These are phyloP conservation scores for Curvularia verruculosa DNA, from an alignment of 2,329 filamentous ascomycete species.

Conservation along the genomic window DNA sequence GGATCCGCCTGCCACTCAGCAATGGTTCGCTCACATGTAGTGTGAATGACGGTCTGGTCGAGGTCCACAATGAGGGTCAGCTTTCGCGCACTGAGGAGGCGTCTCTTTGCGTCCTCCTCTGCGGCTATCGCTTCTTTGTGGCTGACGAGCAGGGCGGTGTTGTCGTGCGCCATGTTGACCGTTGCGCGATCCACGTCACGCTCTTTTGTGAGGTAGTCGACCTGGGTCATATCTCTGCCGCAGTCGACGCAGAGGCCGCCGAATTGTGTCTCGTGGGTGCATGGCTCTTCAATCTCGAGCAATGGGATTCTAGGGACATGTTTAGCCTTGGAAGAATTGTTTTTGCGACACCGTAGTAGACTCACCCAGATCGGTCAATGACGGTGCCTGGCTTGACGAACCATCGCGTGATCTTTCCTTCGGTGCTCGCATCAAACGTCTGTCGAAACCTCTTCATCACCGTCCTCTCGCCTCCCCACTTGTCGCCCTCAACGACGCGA, in stretches of 20 bases:
- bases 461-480: slow-evolving; percentile 74
- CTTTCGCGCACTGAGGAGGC: slow-evolving; percentile 80
- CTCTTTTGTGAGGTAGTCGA: slow-evolving; percentile 80
- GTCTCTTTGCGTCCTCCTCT: slow-evolving; percentile 84
- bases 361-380: slow-evolving; percentile 54
- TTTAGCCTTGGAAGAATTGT: slow-evolving; percentile 4
- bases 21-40: slow-evolving; percentile 94
- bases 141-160: slow-evolving; percentile 85
- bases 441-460: slow-evolving; percentile 73
- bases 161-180: slow-evolving; percentile 94
- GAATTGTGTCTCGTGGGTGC: slow-evolving; percentile 88
- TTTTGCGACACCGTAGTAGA: background rate
- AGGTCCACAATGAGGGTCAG: slow-evolving; percentile 94
- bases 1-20: slow-evolving; percentile 93
- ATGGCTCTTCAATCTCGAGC: slow-evolving; percentile 86
- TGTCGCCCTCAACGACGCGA: slow-evolving; percentile 69
- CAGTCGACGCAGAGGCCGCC: slow-evolving; percentile 89
- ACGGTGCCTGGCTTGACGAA: slow-evolving; percentile 70
- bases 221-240: slow-evolving; percentile 93
- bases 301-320: slow-evolving; percentile 57
- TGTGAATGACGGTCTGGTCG: slow-evolving; percentile 98
- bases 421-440: slow-evolving; percentile 81
- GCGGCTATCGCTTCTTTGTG: slow-evolving; percentile 77
- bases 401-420: slow-evolving; percentile 81
- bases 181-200: slow-evolving; percentile 84